Evolutionary conservation across 2,329 filamentous ascomycete species (phyloP), one percentile per base, ranked within the genome.

Genomic region (Aspergillus transmontanensis): DNA sequence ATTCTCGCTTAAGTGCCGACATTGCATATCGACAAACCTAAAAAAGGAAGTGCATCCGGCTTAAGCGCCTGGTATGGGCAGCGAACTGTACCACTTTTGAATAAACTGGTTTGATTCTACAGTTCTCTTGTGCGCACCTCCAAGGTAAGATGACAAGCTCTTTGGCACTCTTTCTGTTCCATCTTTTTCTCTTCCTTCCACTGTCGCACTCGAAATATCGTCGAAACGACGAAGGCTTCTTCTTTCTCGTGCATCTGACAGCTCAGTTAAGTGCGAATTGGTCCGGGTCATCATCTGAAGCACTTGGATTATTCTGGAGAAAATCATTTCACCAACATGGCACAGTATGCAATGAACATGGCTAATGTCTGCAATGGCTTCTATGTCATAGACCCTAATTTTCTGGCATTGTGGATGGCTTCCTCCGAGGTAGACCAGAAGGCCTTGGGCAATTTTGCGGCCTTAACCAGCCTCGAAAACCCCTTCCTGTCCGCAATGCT

Each of bases 371-470:
- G 61, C 66, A 61, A 66, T 63, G 66, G 68, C 67, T 73, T 66
- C 67, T 68, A 75, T 65, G 65, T 71, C 60, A 69, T 71, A 70
- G 74, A 72, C 55, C 66, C 75, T 50, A 72, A 68, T 26, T 64
- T 72, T 39, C 72, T 79, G 63, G 71, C 69, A 69, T 72, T 78
- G 76, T 80, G 79, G 77, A 99, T 98, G 95, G 95, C 95, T 81
- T 95, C 94, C 76, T 95, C 93, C 65, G 93, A 97, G 81, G 93
- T 98, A 66, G 95, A 99, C 79, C 94, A 97, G 82, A 99, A 98
- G 82, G 97, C 96, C 80, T 86, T 99, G 73, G 93, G 93, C 80
- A 90, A 89, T 75, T 89, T 97, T 76, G 94, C 95, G 76, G 91
- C 89, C 79, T 86, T 89, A 65, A 93, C 93, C 70, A 89, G 90